A percentile compares a stretch with the other conserved stretches of the same genome.
These are phyloP conservation scores for Trichoderma citrinoviride DNA, from an alignment of 2,329 filamentous ascomycete species.

Conservation along the genomic window DNA sequence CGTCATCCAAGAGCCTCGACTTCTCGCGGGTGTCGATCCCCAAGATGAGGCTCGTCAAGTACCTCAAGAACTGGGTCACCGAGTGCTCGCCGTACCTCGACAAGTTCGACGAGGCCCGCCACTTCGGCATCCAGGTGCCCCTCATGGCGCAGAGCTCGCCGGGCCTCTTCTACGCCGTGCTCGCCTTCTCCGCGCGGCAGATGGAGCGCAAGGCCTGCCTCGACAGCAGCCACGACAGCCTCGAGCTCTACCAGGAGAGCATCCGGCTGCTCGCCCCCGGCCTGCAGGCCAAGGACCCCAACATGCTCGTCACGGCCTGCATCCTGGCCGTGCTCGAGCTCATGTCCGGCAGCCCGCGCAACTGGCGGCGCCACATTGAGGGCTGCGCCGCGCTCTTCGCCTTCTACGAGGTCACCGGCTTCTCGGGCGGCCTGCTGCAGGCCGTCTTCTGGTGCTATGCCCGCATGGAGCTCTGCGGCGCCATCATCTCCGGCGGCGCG, in stretches of 20 bases:
- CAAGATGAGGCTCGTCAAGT: conserved; percentile 30
- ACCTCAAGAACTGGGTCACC: conserved; percentile 50
- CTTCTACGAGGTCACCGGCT: conserved; percentile 49
- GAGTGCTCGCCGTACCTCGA: conserved; percentile 51
- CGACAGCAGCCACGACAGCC: conserved; percentile 47
- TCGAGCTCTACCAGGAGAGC: conserved; percentile 53
- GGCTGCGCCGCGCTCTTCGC: conserved; percentile 54
- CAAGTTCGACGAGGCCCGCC: conserved; percentile 53
- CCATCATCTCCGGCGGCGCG: conserved; percentile 50
- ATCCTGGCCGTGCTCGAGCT: conserved; percentile 49
- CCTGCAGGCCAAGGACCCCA: conserved; percentile 43
- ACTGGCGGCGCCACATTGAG: conserved; percentile 56
- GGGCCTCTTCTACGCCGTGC: conserved; percentile 47
- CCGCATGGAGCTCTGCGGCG: conserved; percentile 56
- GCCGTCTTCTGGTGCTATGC: conserved; percentile 59
- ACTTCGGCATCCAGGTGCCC: conserved; percentile 52
- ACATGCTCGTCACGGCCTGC: conserved; percentile 46
- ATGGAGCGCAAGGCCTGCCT: conserved; percentile 50
- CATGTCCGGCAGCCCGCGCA: conserved; percentile 47
- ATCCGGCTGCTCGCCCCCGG: conserved; percentile 45
- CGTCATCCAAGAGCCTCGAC: conserved; percentile 27
- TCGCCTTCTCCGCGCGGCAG: conserved; percentile 53
- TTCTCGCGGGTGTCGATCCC: conserved; percentile 32
- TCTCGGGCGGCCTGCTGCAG: conserved; percentile 43
- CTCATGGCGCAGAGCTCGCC: conserved; percentile 46